A percentile compares a stretch with the other conserved stretches of the same genome.
Evolutionary conservation across 371 early-diverging fungal genomes (phyloP).

Genomic region (Syncephalastrum sp.): DNA sequence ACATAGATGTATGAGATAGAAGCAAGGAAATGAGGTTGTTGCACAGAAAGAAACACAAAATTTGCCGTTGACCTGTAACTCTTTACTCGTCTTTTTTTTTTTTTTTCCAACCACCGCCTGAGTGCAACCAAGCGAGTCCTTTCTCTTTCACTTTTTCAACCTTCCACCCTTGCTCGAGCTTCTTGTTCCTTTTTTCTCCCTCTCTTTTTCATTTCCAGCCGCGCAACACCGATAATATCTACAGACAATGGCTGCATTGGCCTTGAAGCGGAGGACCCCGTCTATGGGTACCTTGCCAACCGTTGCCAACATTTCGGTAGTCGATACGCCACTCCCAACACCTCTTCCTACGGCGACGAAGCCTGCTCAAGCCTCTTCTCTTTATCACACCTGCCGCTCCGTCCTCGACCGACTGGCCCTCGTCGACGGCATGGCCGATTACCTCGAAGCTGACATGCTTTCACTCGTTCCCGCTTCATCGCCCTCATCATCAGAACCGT

Average conservation of each 20-base stretch:
- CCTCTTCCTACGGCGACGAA: conserved; percentile 22
- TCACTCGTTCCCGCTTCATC: conserved; percentile 14
- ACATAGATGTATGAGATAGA: too few species aligned
- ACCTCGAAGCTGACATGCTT: conserved; percentile 37
- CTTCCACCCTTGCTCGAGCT: too few species aligned
- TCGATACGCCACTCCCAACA: conserved; percentile 27
- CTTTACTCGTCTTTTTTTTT: too few species aligned
- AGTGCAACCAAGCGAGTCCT: too few species aligned
- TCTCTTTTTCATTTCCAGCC: too few species aligned
- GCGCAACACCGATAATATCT: too few species aligned
- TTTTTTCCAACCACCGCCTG: too few species aligned
- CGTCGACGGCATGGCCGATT: conserved; percentile 61
- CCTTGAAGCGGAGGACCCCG: conserved; percentile 30
- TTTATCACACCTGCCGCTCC: conserved; percentile 65
- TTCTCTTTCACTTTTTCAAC: too few species aligned
- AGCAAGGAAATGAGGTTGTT: too few species aligned
- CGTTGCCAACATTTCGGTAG: conserved; percentile 16
- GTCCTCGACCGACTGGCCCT: conserved; percentile 57
- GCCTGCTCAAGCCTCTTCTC: conserved; percentile 42
- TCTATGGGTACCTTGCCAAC: conserved; percentile 28
- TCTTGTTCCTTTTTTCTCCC: too few species aligned
- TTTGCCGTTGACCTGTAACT: too few species aligned
- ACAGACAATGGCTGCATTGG: conserved; percentile 20
- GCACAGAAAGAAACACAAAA: too few species aligned
- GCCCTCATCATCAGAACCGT: conserved; percentile 25